Evolutionary conservation across 2,329 filamentous ascomycete species (phyloP), one percentile per base, ranked within the genome.

Genomic region (Trichophyton rubrum): DNA sequence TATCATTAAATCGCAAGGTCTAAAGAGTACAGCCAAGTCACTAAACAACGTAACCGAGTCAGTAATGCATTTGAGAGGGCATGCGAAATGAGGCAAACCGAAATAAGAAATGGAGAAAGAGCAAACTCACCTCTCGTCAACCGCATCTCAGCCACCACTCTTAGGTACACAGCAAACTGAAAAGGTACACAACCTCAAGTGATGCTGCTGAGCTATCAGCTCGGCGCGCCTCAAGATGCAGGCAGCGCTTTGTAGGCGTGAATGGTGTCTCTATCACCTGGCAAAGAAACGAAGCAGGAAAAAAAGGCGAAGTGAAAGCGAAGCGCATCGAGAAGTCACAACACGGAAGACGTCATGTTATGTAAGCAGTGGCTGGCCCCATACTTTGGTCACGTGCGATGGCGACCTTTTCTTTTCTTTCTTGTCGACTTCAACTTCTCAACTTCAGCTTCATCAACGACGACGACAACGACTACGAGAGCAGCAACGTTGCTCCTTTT

Each of bases 331-430:
- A 55, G 33, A 55, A 55, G 51, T 55, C 51, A 35, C 51, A 35
- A 35, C 3, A 55, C 9, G 22, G n/a, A 55, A 55, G 51, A 55
- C 51, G 51, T 55, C 51, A 55, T 55, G 51, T 55, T 55, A 55
- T 20, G 27, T 55, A 55, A 55, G 51, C 51, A 55, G 45, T 3
- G 40, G 40, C 40, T 35, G 51, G 51, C 51, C 27, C 22, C 22
- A 33, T 20, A 27, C 1, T 7, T 13, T 8, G 51, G 15, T 55
- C 51, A 55, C 51, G 51, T 55, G 51, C 3, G 11, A 30, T 17
- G 27, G 17, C n/a, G 15, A 30, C 51, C 11, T 24, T 11, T 22
- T 51, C 38, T 20, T 17, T 17, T 13, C 30, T 55, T 24, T 27
- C 51, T 55, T 55, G 30, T 35, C 27, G 3, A 38, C 33, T 38